Evolutionary conservation across 768 basidiomycete genomes (phyloP), one percentile per base, ranked within the genome.

Genomic region (Leucosporidium yakuticum): DNA sequence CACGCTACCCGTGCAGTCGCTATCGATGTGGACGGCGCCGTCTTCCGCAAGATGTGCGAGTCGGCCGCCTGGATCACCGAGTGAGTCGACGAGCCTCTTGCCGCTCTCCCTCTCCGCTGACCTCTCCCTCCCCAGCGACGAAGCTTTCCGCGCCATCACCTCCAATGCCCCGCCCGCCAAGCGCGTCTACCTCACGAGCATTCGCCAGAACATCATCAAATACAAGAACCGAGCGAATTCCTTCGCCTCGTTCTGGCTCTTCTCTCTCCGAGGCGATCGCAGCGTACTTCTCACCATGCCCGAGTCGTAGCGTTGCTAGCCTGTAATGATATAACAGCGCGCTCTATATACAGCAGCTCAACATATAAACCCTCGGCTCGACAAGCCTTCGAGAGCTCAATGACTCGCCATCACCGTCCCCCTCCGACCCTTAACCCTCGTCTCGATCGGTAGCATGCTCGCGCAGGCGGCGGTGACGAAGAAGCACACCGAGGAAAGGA

Each of bases 401-500:
- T 59, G 57, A 8, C 57, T 36, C 23, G n/a, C 36, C 36, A 23
- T n/a, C 34, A 27, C 57, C 23, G 23, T 36, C 23, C 39, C 39
- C 14, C 23, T 21, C 11, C 21, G 25, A 12, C 53, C 53, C 31
- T 29, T 54, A 4, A 31, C 57, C n/a, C 57, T 21, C 34, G 57
- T 59, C 36, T 59, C 57, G 19, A 39, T 39, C 25, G 64, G 68
- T 20, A 69, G 60, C 53, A 55, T n/a, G 11, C 29, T 9, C 68
- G 67, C 67, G 34, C 68, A 70, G 11, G 36, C 70, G 19, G 75
- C 74, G 11, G 71, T 70, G 19, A 69, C 67, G n/a, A 64, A 39
- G 48, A 74, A 73, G 27, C 69, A 68, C 4, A 29, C 31, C 1
- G 70, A 68, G 12, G 63, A 60, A 11, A 73, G 51, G 20, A 68